phyloP scores from a whole-genome alignment of 2,329 filamentous ascomycete genomes.

The Claviceps lovelessii region DNA sequence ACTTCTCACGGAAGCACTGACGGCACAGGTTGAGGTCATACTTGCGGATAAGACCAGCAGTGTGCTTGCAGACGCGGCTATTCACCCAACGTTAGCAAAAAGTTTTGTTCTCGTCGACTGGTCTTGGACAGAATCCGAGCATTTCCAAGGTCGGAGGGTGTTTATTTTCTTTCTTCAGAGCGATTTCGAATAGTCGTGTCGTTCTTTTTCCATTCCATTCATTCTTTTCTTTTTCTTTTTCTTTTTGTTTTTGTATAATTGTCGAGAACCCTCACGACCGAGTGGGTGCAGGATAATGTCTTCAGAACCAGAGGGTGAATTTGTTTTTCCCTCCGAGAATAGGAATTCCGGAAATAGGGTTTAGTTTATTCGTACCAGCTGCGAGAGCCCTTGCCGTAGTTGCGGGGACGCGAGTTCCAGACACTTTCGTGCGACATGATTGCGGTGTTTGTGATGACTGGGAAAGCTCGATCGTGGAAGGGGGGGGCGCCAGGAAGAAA shows the following conservation, averaged over 20 bases:
- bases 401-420: constrained; percentile 97
- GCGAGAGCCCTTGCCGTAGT: constrained; percentile 92
- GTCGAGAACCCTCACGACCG: neutral
- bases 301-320: neutral
- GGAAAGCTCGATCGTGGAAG: neutral
- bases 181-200: neutral
- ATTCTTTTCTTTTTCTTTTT: too few relatives aligned
- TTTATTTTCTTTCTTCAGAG: neutral
- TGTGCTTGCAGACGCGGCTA: constrained; percentile 70
- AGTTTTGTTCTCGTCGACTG: neutral
- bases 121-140: neutral
- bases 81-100: neutral
- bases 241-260: neutral
- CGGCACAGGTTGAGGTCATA: constrained; percentile 87
- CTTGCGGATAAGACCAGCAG: constrained; percentile 98
- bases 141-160: neutral
- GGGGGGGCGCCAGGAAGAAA: neutral
- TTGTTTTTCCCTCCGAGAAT: neutral
- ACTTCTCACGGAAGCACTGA: constrained; percentile 67
- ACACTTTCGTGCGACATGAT: constrained; percentile 75
- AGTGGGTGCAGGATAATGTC: neutral
- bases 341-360: too few relatives aligned
- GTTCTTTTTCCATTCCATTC: too few relatives aligned
- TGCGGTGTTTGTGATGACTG: constrained; percentile 17
- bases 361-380: constrained; percentile 55